Conservation (phyloP, 352 stramenopile species). For the Aphanomyces astaci region DNA sequence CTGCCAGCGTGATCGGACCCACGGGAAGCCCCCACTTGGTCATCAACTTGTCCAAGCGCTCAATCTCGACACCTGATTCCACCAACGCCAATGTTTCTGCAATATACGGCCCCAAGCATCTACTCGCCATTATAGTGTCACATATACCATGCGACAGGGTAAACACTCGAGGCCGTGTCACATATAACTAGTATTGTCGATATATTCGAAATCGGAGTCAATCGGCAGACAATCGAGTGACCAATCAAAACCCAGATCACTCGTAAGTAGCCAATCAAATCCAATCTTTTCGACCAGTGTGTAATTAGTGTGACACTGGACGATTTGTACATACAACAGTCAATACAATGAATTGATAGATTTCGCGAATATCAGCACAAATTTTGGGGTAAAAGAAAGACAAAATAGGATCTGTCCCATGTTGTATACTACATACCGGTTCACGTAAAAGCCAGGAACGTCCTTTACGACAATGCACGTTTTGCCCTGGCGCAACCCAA, state of each 20-base stretch:
- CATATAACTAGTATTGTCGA: neutral
- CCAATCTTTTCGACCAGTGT: too few species aligned
- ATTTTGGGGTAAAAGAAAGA: too few species aligned
- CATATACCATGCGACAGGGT: too few species aligned
- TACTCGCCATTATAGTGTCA: neutral
- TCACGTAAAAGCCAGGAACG: slow-evolving; percentile 99
- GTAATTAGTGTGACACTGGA: too few species aligned
- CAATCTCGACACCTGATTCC: slow-evolving; percentile 85
- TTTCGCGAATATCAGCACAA: too few species aligned
- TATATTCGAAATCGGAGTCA: too few species aligned
- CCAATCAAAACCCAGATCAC: too few species aligned
- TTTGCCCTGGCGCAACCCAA: slow-evolving; percentile 97
- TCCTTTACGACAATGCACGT: slow-evolving; percentile 98
- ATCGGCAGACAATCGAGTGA: too few species aligned
- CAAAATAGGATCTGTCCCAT: too few species aligned
- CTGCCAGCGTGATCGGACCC: slow-evolving; percentile 93
- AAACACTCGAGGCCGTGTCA: neutral
- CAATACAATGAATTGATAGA: too few species aligned
- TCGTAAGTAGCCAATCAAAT: too few species aligned
- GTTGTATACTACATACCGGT: slow-evolving; percentile 52
- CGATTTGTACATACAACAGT: too few species aligned
- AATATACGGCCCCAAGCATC: slow-evolving; percentile 92
- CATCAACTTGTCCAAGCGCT: slow-evolving; percentile 93
- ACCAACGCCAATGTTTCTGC: slow-evolving; percentile 87
- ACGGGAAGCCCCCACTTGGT: slow-evolving; percentile 96